Percentiles rank a stretch among this genome's conserved stretches.
phyloP scores from a whole-genome alignment of 139 green algal species.

The Closterium sp. region DNA sequence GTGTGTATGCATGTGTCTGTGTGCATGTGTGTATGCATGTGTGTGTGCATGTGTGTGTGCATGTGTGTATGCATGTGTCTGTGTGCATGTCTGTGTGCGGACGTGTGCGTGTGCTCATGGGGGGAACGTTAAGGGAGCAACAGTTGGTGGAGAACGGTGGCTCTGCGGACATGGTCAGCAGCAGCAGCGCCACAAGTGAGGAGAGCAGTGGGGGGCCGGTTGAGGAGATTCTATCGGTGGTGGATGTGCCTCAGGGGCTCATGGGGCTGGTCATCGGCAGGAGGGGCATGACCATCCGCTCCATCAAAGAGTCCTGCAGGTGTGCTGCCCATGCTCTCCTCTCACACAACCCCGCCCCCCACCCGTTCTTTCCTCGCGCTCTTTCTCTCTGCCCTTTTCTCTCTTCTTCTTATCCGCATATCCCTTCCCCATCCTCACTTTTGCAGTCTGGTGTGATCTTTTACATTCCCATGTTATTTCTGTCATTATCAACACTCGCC shows the following conservation, averaged over 20 bases:
- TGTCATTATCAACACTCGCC: not conserved
- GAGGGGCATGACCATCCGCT: slow-evolving; percentile 21
- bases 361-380: not conserved
- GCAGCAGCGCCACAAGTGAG: not conserved
- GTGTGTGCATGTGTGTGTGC: no score
- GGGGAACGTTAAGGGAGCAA: no score
- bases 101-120: no score
- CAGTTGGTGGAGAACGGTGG: not conserved
- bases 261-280: slow-evolving; percentile 29
- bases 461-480: not conserved
- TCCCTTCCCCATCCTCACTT: not conserved
- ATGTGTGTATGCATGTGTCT: no score
- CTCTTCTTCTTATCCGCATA: not conserved
- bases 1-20: not conserved
- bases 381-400: not conserved
- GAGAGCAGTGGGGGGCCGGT: not conserved
- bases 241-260: slow-evolving; percentile 18
- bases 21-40: not conserved
- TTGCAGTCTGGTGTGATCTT: no score
- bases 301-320: slow-evolving; percentile 24
- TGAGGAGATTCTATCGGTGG: slow-evolving; percentile 10
- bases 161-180: no score
- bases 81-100: no score
- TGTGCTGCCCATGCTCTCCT: not conserved
- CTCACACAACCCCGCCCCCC: not conserved